A percentile compares a stretch with the other conserved stretches of the same genome.
Conservation (phyloP, 495 filamentous ascomycete genomes). For the Podospora anserina region DNA sequence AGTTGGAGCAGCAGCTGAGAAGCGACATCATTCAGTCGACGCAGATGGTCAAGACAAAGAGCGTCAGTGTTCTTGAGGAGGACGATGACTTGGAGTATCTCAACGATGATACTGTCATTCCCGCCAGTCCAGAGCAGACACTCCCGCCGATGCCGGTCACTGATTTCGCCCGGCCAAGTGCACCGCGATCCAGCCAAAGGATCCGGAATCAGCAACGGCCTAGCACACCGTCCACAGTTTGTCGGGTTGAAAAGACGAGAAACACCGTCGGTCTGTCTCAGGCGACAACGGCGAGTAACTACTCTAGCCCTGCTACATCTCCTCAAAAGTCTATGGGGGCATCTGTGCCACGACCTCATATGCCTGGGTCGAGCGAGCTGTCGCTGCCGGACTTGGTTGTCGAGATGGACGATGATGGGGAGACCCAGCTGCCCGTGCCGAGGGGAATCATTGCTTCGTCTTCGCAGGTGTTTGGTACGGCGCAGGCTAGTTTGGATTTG, state of each 20-base stretch:
- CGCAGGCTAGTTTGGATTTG: slow-evolving; percentile 48
- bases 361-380: slow-evolving; percentile 15
- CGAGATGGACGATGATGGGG: slow-evolving; percentile 1
- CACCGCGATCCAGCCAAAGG: slow-evolving; percentile 13
- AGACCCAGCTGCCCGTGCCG: slow-evolving; percentile 6
- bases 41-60: slow-evolving; percentile 24
- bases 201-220: slow-evolving; percentile 8
- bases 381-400: slow-evolving; percentile 17
- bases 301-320: slow-evolving; percentile 29
- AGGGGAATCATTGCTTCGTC: slow-evolving; percentile 21
- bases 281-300: slow-evolving; percentile 43
- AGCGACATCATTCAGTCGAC: slow-evolving; percentile 45
- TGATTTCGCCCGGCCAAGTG: not conserved
- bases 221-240: slow-evolving; percentile 5
- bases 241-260: not conserved
- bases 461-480: slow-evolving; percentile 47
- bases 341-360: slow-evolving; percentile 26
- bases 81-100: not conserved
- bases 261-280: slow-evolving; percentile 38
- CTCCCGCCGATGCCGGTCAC: not conserved
- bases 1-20: slow-evolving; percentile 45
- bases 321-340: slow-evolving; percentile 6
- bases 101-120: slow-evolving; percentile 32
- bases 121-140: slow-evolving; percentile 30
- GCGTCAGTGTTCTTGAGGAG: not conserved